Conservation (phyloP, 148 eudicot species). For the Cornus suecica region DNA sequence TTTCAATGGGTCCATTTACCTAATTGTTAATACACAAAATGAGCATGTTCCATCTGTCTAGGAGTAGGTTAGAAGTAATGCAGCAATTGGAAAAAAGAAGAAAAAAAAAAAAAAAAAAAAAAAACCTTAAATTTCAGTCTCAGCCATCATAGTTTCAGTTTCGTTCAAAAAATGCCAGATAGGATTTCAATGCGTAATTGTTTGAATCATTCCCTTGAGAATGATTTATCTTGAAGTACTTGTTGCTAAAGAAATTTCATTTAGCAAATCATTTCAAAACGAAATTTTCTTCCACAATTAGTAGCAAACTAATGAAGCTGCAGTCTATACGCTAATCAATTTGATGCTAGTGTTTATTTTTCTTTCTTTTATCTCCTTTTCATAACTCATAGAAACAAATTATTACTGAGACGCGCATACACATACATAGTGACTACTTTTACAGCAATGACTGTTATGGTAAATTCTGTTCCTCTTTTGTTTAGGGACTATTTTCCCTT, state of each 20-base stretch:
- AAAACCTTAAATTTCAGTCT: no score
- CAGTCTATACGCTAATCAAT: not conserved
- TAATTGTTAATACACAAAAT: not conserved
- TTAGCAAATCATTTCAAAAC: not conserved
- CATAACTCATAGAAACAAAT: no score
- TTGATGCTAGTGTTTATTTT: not conserved
- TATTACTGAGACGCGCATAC: no score
- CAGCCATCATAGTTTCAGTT: not conserved
- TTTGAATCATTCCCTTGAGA: not conserved
- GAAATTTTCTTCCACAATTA: not conserved
- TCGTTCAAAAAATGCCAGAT: no score
- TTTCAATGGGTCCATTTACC: not conserved
- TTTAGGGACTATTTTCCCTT: no score
- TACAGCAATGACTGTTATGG: no score
- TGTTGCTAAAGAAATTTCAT: not conserved
- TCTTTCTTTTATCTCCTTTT: no score
- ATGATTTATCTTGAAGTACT: no score
- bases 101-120: no score
- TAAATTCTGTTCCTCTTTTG: no score
- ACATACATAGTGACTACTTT: no score
- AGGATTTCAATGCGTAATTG: not conserved
- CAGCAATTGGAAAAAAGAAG: no score
- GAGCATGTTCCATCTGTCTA: not conserved
- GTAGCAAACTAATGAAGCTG: not conserved
- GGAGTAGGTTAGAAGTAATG: not conserved